Percentiles rank a stretch among this genome's conserved stretches.
Conservation (phyloP, 768 basidiomycete genomes). For the Albatrellus ellisii region DNA sequence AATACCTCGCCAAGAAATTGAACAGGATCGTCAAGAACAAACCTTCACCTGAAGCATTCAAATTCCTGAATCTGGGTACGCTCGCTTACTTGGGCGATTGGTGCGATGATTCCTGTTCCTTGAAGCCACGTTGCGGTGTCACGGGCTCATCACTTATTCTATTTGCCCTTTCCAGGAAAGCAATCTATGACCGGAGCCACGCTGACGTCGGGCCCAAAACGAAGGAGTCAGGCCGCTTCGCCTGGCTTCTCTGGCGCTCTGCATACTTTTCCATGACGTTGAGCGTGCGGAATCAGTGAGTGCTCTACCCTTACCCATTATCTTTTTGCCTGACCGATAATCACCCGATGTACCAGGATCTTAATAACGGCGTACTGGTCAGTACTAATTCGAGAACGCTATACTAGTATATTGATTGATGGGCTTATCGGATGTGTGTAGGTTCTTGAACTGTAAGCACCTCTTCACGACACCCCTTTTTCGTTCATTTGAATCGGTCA, state of each 20-base stretch:
- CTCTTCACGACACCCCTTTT: conserved; percentile 13
- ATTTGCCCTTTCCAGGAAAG: conserved; percentile 40
- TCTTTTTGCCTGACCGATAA: not conserved
- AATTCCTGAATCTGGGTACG: conserved; percentile 60
- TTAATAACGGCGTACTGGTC: conserved; percentile 56
- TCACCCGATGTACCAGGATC: conserved; percentile 28
- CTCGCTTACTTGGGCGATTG: conserved; percentile 75
- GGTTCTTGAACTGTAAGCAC: conserved; percentile 49
- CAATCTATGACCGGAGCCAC: conserved; percentile 57
- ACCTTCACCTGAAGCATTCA: conserved; percentile 38
- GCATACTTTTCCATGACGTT: conserved; percentile 74
- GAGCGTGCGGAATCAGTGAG: conserved; percentile 57
- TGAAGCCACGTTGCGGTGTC: not conserved
- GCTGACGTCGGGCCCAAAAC: conserved; percentile 30
- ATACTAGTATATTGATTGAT: not conserved
- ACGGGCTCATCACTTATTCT: too few species aligned
- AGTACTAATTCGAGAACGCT: conserved; percentile 16
- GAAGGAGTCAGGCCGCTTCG: conserved; percentile 52
- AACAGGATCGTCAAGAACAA: conserved; percentile 45
- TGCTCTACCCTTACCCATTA: conserved; percentile 7
- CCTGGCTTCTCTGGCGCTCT: conserved; percentile 72
- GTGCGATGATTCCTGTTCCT: conserved; percentile 22
- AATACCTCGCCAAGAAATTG: conserved; percentile 50
- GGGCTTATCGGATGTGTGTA: conserved; percentile 14
- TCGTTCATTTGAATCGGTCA: not conserved